These are phyloP conservation scores for Botrytis elliptica DNA, from an alignment of 2,329 filamentous ascomycete species.

Conservation along the genomic window DNA sequence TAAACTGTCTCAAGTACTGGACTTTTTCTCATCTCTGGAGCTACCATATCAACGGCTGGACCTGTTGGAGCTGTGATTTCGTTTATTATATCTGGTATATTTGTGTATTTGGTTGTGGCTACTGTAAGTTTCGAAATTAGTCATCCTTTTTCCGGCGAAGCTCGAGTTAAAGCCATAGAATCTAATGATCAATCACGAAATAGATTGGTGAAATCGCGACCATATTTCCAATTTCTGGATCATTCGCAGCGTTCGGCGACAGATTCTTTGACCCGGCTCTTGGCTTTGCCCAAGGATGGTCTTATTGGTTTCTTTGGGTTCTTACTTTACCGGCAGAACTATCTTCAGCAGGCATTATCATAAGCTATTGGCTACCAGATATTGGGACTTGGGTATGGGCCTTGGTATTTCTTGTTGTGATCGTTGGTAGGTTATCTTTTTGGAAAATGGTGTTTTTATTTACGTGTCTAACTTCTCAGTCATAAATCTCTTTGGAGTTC, in stretches of 20 bases:
- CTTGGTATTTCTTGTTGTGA: neutral
- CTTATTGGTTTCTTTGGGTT: constrained; percentile 28
- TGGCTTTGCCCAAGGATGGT: constrained; percentile 59
- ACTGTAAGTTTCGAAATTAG: neutral
- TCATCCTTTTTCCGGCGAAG: neutral
- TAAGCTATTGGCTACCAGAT: constrained; percentile 14
- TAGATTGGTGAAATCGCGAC: constrained; percentile 14
- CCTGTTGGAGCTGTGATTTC: neutral
- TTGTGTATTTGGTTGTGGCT: constrained; percentile 16
- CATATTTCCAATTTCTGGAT: constrained; percentile 44
- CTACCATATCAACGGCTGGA: constrained; percentile 10
- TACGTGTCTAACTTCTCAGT: constrained; percentile 30
- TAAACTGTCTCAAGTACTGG: neutral
- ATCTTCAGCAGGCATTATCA: constrained; percentile 8
- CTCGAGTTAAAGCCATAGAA: neutral
- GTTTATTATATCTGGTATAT: constrained; percentile 7
- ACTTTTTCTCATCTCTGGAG: constrained; percentile 8
- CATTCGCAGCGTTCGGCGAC: constrained; percentile 68
- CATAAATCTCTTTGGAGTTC: constrained; percentile 70
- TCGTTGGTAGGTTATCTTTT: neutral
- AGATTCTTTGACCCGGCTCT: constrained; percentile 71
- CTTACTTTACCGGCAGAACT: constrained; percentile 7
- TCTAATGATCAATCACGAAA: neutral
- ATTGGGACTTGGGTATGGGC: constrained; percentile 13
- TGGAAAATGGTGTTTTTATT: neutral